A percentile compares a stretch with the other conserved stretches of the same genome.
Conservation (phyloP, 2,329 filamentous ascomycete species). For the Penicillium sp. region DNA sequence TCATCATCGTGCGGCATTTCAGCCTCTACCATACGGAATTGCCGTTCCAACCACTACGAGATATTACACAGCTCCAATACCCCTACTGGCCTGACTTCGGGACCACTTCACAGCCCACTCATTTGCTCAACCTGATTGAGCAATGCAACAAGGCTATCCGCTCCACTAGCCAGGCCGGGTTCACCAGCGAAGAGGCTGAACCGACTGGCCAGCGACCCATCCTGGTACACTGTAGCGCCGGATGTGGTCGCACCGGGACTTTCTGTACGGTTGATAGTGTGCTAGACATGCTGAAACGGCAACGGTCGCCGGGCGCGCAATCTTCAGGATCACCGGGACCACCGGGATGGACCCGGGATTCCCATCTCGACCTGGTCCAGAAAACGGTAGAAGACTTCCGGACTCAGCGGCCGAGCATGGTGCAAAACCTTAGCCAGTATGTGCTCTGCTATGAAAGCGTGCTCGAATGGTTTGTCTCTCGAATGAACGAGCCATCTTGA, state of each 20-base stretch:
- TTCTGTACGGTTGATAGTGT: constrained; percentile 97
- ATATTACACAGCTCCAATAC: constrained; percentile 94
- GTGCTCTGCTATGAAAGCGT: constrained; percentile 96
- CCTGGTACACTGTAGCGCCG: constrained; percentile 92
- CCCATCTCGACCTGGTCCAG: constrained; percentile 75
- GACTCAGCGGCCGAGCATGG: constrained; percentile 88
- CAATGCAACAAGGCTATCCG: constrained; percentile 70
- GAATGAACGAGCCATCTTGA: constrained; percentile 14
- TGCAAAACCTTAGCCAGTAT: constrained; percentile 89
- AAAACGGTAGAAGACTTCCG: constrained; percentile 90
- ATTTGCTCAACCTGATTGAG: constrained; percentile 86
- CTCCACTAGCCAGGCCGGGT: constrained; percentile 30
- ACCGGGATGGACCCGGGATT: constrained; percentile 66
- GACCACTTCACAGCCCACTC: constrained; percentile 81
- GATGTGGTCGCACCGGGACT: constrained; percentile 91
- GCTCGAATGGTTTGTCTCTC: constrained; percentile 72
- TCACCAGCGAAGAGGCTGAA: constrained; percentile 57
- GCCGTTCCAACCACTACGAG: constrained; percentile 82
- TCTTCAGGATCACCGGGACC: constrained; percentile 44
- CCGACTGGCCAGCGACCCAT: constrained; percentile 63
- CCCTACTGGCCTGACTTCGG: constrained; percentile 98
- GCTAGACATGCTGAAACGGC: constrained; percentile 93
- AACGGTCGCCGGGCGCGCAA: constrained; percentile 49
- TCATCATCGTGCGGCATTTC: constrained; percentile 84
- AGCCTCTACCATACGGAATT: constrained; percentile 72